Evolutionary conservation across 2,329 filamentous ascomycete genomes (phyloP), one percentile per base, ranked within the genome.

Genomic region (Aspergillus ruber): DNA sequence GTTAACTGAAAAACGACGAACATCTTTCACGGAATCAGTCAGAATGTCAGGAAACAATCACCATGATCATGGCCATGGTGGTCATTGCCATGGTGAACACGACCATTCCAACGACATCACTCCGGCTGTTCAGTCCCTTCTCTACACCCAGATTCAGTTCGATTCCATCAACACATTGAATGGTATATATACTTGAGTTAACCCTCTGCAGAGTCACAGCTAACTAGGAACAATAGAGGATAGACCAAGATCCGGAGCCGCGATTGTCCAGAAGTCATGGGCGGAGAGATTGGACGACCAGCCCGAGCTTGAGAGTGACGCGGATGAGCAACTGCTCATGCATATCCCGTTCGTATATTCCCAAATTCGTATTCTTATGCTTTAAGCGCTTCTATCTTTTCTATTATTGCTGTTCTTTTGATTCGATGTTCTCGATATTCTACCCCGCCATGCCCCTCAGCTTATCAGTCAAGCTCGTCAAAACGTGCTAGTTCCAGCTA

Each of bases 91-190:
- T 52, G 73, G 74, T 54, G 71, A 74, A 56, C 90, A 96, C 67
- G 90, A 95, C 68, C 91, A 96, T 72, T 85, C 81, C 42, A 88
- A 97, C 73, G 91, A 97, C 74, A 82, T 95, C 60, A 90, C 88
- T 1, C 93, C 93, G 0, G 91, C 90, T 1, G 77, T 96, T 13
- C 91, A 97, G 69, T 85, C 84, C 59, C 89, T 90, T 38, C 83
- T 98, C 32, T 97, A 96, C 74, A 83, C 88, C 55, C 86, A 95
- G 66, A 90, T 98, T 69, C 82, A 90, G 66, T 96, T 97, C 71
- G 85, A 88, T 70, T 80, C 83, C 23, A 83, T 98, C 53, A 81
- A 76, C 33, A 93, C 91, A 0, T 73, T 96, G 46, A 98, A 98
- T 67, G 93, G 66, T 68, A 61, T 15, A 39, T 33, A 7, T 47